Conservation (phyloP, 1,284 basidiomycete species). For the Bondarzewia mesenterica region DNA sequence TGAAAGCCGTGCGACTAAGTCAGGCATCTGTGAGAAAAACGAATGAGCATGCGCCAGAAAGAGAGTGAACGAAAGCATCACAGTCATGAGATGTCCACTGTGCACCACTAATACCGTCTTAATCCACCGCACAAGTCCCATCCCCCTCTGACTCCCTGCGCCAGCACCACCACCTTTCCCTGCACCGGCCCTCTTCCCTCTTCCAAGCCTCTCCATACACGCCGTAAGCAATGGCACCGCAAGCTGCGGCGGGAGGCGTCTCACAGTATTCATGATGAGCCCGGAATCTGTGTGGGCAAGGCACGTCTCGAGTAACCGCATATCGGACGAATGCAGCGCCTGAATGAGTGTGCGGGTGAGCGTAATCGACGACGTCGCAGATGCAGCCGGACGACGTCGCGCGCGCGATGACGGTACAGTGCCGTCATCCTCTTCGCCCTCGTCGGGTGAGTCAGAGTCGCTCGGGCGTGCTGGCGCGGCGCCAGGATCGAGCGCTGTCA, state of each 20-base stretch:
- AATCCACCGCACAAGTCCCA: slow-evolving; percentile 83
- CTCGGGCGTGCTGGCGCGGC: slow-evolving; percentile 38
- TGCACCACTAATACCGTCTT: slow-evolving; percentile 83
- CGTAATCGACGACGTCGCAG: slow-evolving; percentile 43
- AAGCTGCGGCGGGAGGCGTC: slow-evolving; percentile 83
- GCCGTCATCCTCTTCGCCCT: slow-evolving; percentile 15
- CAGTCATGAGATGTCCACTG: slow-evolving; percentile 91
- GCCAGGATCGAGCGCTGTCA: slow-evolving; percentile 53
- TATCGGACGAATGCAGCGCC: slow-evolving; percentile 93
- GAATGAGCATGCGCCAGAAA: too few species aligned
- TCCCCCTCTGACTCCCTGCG: slow-evolving; percentile 82
- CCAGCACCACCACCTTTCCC: slow-evolving; percentile 78
- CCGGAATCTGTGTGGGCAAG: slow-evolving; percentile 76
- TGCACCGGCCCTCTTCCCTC: slow-evolving; percentile 64
- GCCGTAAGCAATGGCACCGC: slow-evolving; percentile 84
- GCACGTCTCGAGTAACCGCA: slow-evolving; percentile 83
- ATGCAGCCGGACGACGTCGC: slow-evolving; percentile 6
- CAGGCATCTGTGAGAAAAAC: slow-evolving; percentile 87
- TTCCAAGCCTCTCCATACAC: slow-evolving; percentile 84
- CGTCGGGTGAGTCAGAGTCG: slow-evolving; percentile 22
- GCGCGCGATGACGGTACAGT: background rate
- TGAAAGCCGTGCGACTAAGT: slow-evolving; percentile 77
- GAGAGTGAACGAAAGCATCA: too few species aligned
- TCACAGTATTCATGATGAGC: slow-evolving; percentile 85
- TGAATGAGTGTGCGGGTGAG: slow-evolving; percentile 93